Evolutionary conservation across 768 basidiomycete genomes (phyloP), one percentile per base, ranked within the genome.

Genomic region (Gautieria morchelliformis): DNA sequence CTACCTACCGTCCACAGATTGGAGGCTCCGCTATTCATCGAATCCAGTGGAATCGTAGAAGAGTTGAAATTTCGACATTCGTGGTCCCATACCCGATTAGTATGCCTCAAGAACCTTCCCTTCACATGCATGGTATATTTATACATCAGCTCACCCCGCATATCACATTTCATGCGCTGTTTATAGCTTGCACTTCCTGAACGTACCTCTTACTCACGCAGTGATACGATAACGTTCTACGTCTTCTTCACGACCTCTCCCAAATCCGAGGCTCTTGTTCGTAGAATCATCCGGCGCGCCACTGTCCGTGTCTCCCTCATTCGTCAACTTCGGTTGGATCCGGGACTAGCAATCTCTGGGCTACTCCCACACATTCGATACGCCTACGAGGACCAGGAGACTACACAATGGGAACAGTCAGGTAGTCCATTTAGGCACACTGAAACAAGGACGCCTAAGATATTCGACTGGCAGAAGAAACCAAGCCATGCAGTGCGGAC

Each of bases 221-320:
- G 75, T 24, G 75, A 75, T 17, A 77, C 76, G n/a, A 78, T 89
- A 59, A 80, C 85, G 12, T 87, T 82, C 63, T 88, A 82, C 63
- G 83, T 86, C 52, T 82, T 87, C 30, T 87, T 87, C 69, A 79
- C 80, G 10, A 87, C 87, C 32, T 78, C 69, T 8, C 79, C 82
- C 17, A 74, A 80, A 41, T 83, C 81, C 17, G 67, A 73, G 1
- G 61, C 68, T 11, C 69, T 87, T 33, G 76, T 81, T 9, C 77
- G 75, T 58, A 85, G 88, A 64, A 85, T 88, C 37, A 81, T 84
- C 8, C 64, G 83, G 4, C 85, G 87, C 65, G 83, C 87, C 6
- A 85, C 84, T 12, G 80, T 87, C 33, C 78, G 78, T n/a, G 78
- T 87, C 11, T 81, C 81, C 0, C 73, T 89, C 24, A 66, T 82